Percentiles rank a stretch among this genome's conserved stretches.
Evolutionary conservation across 148 eudicot genomes (phyloP).

Genomic region (Vaccinium macrocarpon): DNA sequence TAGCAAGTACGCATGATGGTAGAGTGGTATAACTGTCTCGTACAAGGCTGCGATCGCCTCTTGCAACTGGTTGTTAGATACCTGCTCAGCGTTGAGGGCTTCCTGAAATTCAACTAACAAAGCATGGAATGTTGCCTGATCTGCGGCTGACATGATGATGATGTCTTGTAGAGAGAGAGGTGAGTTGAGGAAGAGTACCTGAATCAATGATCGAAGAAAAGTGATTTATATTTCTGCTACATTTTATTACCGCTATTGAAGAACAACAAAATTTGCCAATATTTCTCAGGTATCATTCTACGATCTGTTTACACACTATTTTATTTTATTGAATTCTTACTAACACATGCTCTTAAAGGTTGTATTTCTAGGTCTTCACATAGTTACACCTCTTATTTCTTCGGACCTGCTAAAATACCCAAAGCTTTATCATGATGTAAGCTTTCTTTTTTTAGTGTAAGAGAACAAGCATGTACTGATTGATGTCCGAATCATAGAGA

Average conservation of each 20-base stretch:
- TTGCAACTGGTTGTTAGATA: no score
- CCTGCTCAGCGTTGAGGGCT: no score
- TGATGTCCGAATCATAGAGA: conserved; percentile 3
- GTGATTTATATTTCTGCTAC: not conserved
- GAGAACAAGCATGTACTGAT: not conserved
- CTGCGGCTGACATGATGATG: no score
- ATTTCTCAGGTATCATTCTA: conserved; percentile 67
- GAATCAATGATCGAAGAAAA: not conserved
- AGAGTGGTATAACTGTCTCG: no score
- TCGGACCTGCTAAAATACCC: conserved; percentile 84
- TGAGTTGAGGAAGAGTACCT: no score
- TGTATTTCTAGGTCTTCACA: conserved; percentile 87
- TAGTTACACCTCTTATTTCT: conserved; percentile 82
- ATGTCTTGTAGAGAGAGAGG: no score
- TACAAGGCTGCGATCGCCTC: no score
- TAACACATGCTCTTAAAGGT: conserved; percentile 48
- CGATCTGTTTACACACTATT: not conserved
- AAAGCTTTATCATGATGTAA: conserved; percentile 82
- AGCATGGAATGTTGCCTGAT: no score
- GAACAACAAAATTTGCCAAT: conserved; percentile 30
- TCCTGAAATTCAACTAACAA: no score
- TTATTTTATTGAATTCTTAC: conserved; percentile 7
- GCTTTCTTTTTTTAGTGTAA: conserved; percentile 22
- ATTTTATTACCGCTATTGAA: not conserved
- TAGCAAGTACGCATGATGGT: no score